Evolutionary conservation across 148 eudicot genomes (phyloP).

Genomic region (Heliosperma pusillum): DNA sequence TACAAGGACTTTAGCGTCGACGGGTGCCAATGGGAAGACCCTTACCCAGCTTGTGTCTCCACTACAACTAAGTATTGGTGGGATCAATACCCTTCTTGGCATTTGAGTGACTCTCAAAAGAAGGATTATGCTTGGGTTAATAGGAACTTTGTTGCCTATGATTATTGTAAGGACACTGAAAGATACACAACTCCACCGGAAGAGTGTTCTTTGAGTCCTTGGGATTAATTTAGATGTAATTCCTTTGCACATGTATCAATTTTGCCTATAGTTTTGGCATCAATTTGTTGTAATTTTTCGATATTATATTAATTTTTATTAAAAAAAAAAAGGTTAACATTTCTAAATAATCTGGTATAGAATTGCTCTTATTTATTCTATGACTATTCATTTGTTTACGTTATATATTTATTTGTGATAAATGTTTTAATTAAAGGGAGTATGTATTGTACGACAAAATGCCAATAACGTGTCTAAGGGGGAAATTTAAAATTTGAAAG

Average conservation of each 20-base stretch:
- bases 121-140: constrained; percentile 80
- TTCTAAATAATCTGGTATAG: no score
- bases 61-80: constrained; percentile 89
- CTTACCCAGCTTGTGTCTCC: constrained; percentile 77
- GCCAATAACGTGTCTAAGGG: no score
- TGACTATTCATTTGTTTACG: no score
- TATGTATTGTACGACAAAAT: no score
- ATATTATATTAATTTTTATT: neutral
- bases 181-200: constrained; percentile 59
- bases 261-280: constrained; percentile 3
- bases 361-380: no score
- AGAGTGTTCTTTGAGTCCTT: constrained; percentile 77
- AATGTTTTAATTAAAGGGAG: no score
- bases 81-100: constrained; percentile 89
- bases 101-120: constrained; percentile 58
- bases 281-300: neutral
- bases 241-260: neutral
- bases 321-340: no score
- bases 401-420: no score
- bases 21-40: constrained; percentile 93
- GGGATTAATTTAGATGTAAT: constrained; percentile 26
- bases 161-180: constrained; percentile 61
- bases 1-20: constrained; percentile 82
- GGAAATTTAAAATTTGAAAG: no score
- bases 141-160: constrained; percentile 70